These are phyloP conservation scores for Talaromyces marneffei DNA, from an alignment of 2,329 filamentous ascomycete genomes.

Conservation along the genomic window DNA sequence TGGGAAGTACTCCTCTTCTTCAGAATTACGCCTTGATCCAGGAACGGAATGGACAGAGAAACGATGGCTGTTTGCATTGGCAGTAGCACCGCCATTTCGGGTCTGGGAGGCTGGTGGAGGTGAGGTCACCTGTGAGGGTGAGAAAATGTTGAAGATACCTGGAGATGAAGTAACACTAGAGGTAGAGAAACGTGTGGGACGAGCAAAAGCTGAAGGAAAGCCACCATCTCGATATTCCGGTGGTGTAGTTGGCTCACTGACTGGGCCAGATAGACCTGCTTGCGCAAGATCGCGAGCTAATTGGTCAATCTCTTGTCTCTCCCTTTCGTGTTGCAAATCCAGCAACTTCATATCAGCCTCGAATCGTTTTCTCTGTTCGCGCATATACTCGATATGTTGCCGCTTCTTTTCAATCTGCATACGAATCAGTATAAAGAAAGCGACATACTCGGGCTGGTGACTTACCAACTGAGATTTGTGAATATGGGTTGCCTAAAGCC, in stretches of 20 bases:
- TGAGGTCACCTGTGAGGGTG: slow-evolving; percentile 71
- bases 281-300: slow-evolving; percentile 73
- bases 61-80: slow-evolving; percentile 52
- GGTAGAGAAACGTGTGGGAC: slow-evolving; percentile 81
- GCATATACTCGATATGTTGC: slow-evolving; percentile 82
- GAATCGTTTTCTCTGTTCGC: slow-evolving; percentile 81
- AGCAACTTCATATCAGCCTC: slow-evolving; percentile 89
- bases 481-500: slow-evolving; percentile 21
- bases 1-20: slow-evolving; percentile 77
- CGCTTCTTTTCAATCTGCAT: slow-evolving; percentile 85
- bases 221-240: slow-evolving; percentile 83
- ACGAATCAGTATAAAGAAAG: background rate
- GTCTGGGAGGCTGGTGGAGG: slow-evolving; percentile 61
- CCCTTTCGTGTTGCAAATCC: slow-evolving; percentile 74
- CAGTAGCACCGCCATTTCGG: slow-evolving; percentile 30
- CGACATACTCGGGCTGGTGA: slow-evolving; percentile 11
- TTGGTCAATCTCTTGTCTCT: slow-evolving; percentile 76
- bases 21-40: slow-evolving; percentile 78
- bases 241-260: slow-evolving; percentile 92
- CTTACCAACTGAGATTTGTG: slow-evolving; percentile 23
- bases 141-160: slow-evolving; percentile 65
- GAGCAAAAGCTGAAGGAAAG: slow-evolving; percentile 73
- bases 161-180: slow-evolving; percentile 80
- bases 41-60: slow-evolving; percentile 81
- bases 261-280: slow-evolving; percentile 59